Base-by-base conservation (phyloP, 1,284 basidiomycete genomes). In the Neotropicomus parvogracilis region DNA sequence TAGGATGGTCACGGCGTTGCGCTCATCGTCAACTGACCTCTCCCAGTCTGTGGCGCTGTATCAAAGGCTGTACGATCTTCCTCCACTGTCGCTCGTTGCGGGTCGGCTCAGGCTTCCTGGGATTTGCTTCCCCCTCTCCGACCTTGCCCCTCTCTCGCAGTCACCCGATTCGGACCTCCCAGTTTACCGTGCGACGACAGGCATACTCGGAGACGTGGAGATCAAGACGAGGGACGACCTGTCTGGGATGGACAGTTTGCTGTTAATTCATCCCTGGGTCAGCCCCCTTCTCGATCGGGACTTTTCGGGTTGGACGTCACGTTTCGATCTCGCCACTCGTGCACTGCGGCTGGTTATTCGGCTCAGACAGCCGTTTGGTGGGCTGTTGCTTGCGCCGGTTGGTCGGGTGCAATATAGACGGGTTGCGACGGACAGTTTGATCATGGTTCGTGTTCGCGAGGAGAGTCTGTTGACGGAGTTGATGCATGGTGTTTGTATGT, bases 21-120 rank as follows among this genome's bases (percentile, higher is more conserved):
- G 10, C 3, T 34, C 40, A 9, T 54, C 52, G 6, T 11, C 38
- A 0, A 12, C 40, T 3, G 54, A 59, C n/a, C 26, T n/a, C 14
- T 26, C 50, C 3, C 3, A 27, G 1, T 34, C 26, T 2, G 16
- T 19, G 3, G 27, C 0, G 1, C 9, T 55, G 4, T 38, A 46
- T 10, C 8, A 27, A 3, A 43, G 20, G 0, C 37, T 55, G n/a
- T 4, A 33, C 17, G 31, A 36, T 16, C 37, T 40, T 3, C 19
- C 52, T 10, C 34, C 52, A 1, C 32, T 3, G 3, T 50, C 11
- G 5, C 24, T 16, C 3, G 16, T 29, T 4, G 44, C 54, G 3
- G 28, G 43, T 28, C n/a, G 32, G 19, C 24, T 43, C 1, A 27
- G 32, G 14, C 32, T 43, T 19, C 32, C 41, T 27, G 32, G 41